Conservation (phyloP, 176 grass and related monocot genomes). For the Lolium rigidum region DNA sequence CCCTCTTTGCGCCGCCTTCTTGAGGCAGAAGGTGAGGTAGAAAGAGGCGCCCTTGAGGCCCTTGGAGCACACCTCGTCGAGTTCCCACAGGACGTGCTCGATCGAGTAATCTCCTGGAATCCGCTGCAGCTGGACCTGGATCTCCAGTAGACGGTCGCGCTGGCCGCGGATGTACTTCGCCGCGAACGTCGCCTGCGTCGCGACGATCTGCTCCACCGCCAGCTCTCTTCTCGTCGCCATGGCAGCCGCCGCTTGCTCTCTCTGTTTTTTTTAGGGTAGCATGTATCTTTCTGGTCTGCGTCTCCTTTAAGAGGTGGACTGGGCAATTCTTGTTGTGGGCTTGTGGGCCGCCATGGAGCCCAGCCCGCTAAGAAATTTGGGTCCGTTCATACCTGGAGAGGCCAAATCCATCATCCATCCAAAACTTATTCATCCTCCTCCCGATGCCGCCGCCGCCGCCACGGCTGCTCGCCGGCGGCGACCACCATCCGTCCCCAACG, state of each 20-base stretch:
- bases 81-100: neutral
- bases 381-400: too few relatives aligned
- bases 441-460: constrained; percentile 33
- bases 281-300: too few relatives aligned
- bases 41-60: neutral
- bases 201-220: neutral
- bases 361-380: too few relatives aligned
- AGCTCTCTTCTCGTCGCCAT: too few relatives aligned
- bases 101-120: neutral
- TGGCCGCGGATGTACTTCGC: neutral
- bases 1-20: neutral
- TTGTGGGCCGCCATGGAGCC: too few relatives aligned
- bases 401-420: neutral
- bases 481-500: constrained; percentile 42
- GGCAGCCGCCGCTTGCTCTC: too few relatives aligned
- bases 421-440: neutral
- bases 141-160: neutral
- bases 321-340: too few relatives aligned
- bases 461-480: constrained; percentile 45
- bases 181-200: neutral
- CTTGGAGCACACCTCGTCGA: neutral
- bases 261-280: too few relatives aligned
- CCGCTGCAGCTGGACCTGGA: neutral
- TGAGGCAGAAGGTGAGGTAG: neutral
- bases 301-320: too few relatives aligned